Base-by-base conservation (phyloP, 768 basidiomycete genomes). In the Amylocystis lapponica region DNA sequence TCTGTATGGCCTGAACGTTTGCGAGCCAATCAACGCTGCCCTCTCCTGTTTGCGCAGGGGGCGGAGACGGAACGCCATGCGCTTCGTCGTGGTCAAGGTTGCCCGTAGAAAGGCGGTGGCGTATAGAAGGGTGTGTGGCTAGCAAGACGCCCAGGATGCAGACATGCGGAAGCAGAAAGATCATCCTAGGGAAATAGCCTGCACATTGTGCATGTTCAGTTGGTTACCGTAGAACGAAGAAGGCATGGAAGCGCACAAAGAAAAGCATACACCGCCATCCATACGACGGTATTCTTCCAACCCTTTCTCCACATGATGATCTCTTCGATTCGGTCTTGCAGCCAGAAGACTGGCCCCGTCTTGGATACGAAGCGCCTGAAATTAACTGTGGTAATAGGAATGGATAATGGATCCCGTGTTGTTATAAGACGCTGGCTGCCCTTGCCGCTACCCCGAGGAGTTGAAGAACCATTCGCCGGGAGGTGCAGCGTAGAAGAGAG, bases 1-100 rank as follows among this genome's bases (percentile, higher is more conserved):
- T 94, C 58, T 94, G 92, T 22, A 94, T 86, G 1, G 74, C 90
- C 63, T 93, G 90, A 3, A 94, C 66, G 49, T 93, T 95, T 13
- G 86, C 83, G 47, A 85, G 83, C 82, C 88, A 93, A 45, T 87
- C 84, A 0, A 81, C 73, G 10, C 79, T 76, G 3, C 81, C 83
- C 53, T 90, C 86, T 3, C 72, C 55, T 1, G 70, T 55, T 16
- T 66, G 63, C 13, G 66, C 57, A 8, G 64, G 65, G 0, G 61
- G 58, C 2, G 69, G 58, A 2, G 69, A 61, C 0, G 64, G 57
- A 6, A 57, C 45, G 19, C 39, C 36, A 39, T 11, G 33, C 32
- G 27, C 37, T 33, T 11, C 21, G 12, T 48, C 40, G 29, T 13
- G 33, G 27, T 44, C 40, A 23, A 40, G 23, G 33, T 10, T 20